Conservation (phyloP, 805 yeast species). For the Candida incommunis region DNA sequence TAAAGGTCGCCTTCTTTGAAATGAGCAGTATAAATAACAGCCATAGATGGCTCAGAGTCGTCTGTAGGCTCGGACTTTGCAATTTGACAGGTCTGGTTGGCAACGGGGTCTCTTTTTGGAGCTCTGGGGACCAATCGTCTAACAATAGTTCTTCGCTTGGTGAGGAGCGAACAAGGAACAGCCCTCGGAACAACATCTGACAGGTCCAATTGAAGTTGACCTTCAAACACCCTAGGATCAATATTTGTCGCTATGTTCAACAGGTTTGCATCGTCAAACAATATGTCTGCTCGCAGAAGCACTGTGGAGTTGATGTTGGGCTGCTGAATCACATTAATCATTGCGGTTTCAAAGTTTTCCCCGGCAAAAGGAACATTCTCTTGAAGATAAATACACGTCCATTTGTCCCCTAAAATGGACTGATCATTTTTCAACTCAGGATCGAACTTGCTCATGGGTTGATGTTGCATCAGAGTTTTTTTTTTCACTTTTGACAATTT, state of each 20-base stretch:
- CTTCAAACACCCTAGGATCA: neutral
- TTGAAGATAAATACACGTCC: neutral
- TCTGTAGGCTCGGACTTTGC: constrained; percentile 14
- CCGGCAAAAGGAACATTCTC: constrained; percentile 2
- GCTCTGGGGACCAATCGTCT: constrained; percentile 85
- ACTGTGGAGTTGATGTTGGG: constrained; percentile 90
- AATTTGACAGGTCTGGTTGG: constrained; percentile 73
- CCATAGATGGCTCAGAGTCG: constrained; percentile 23
- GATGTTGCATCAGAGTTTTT: neutral
- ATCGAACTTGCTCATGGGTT: neutral
- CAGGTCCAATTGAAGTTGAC: constrained; percentile 15
- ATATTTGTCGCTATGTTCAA: neutral
- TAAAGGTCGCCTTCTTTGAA: constrained; percentile 40
- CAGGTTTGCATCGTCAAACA: constrained; percentile 13
- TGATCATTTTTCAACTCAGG: constrained; percentile 7
- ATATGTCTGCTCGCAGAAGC: constrained; percentile 73
- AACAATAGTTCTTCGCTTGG: constrained; percentile 31
- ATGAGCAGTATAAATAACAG: constrained; percentile 73
- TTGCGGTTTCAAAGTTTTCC: constrained; percentile 54
- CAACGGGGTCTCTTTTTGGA: constrained; percentile 68
- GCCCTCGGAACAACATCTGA: neutral
- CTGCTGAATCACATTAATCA: constrained; percentile 63
- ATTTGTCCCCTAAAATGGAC: constrained; percentile 29
- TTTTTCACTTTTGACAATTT: neutral
- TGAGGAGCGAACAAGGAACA: neutral